Conservation (phyloP, 371 early-diverging fungal species). For the Dichotomocladium elegans region DNA sequence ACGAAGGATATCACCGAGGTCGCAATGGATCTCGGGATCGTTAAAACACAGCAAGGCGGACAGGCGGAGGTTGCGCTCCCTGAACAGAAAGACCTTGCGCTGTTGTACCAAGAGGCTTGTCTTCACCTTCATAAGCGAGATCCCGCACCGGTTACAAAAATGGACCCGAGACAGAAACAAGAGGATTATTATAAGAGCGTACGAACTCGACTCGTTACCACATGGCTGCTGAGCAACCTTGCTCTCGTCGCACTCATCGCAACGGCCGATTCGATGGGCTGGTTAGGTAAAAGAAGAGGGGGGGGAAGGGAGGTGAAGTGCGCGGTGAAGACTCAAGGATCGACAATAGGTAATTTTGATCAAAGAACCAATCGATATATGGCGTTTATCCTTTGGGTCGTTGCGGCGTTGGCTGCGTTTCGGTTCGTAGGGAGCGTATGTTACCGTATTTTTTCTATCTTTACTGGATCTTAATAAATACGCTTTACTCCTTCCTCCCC, state of each 20-base stretch:
- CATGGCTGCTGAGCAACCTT: slow-evolving; percentile 83
- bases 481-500: too few relatives aligned
- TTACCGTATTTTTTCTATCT: slow-evolving; percentile 57
- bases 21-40: slow-evolving; percentile 45
- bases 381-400: slow-evolving; percentile 82
- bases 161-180: slow-evolving; percentile 75
- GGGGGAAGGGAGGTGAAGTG: too few relatives aligned
- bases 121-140: slow-evolving; percentile 32
- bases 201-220: slow-evolving; percentile 78
- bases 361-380: slow-evolving; percentile 59
- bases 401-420: slow-evolving; percentile 66
- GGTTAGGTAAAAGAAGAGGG: slow-evolving; percentile 28
- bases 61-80: slow-evolving; percentile 56
- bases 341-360: slow-evolving; percentile 16
- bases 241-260: slow-evolving; percentile 61
- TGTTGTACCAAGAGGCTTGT: slow-evolving; percentile 65
- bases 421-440: slow-evolving; percentile 70
- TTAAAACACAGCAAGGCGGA: slow-evolving; percentile 31
- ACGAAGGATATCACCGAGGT: slow-evolving; percentile 79
- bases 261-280: slow-evolving; percentile 18
- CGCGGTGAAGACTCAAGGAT: too few relatives aligned
- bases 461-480: slow-evolving; percentile 29
- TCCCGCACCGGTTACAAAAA: slow-evolving; percentile 33
- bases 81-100: slow-evolving; percentile 62
- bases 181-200: slow-evolving; percentile 86